Percentiles rank a stretch among this genome's conserved stretches.
Conservation (phyloP, 495 filamentous ascomycete genomes). For the Penicillium waksmanii region DNA sequence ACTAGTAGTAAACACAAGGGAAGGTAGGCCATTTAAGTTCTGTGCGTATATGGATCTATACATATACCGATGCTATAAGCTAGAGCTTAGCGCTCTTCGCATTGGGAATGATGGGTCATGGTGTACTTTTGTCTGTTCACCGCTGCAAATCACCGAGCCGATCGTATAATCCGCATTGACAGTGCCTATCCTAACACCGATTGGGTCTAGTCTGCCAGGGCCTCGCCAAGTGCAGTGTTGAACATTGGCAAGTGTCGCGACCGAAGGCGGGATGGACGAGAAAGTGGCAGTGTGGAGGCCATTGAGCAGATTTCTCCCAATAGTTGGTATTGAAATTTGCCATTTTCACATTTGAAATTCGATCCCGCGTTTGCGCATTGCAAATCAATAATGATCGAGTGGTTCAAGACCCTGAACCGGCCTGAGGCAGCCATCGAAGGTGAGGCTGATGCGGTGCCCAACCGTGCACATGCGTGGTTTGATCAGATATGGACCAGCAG, state of each 20-base stretch:
- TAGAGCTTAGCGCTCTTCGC: neutral
- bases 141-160: slow-evolving; percentile 8
- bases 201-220: slow-evolving; percentile 10
- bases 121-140: slow-evolving; percentile 1
- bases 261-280: neutral
- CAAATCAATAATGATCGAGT: neutral
- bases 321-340: neutral
- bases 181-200: slow-evolving; percentile 7
- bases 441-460: slow-evolving; percentile 1
- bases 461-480: neutral
- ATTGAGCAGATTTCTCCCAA: neutral
- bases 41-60: no score
- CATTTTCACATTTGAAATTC: slow-evolving; percentile 1
- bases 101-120: neutral
- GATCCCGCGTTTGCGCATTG: neutral
- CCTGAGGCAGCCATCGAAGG: neutral
- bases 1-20: no score
- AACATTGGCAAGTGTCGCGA: neutral
- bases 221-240: neutral
- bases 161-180: slow-evolving; percentile 3
- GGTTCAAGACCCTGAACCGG: neutral
- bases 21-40: no score
- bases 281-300: neutral
- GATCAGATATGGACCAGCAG: neutral
- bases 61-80: neutral